Evolutionary conservation across 768 basidiomycete genomes (phyloP).

Genomic region (Xerocomellus amylosporus): DNA sequence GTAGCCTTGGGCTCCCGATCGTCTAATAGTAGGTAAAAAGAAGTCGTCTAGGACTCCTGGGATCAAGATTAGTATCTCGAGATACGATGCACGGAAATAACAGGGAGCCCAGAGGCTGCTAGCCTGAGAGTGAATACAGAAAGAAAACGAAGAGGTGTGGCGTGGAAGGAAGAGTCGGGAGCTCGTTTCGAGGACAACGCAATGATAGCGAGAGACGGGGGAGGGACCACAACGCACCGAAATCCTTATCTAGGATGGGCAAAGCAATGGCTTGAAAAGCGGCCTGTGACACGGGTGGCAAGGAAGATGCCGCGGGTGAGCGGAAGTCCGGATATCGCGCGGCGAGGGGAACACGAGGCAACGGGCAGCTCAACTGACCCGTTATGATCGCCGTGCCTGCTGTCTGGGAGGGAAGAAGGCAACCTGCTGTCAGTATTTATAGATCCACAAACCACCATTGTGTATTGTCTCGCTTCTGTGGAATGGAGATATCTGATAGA

Average conservation of each 20-base stretch:
- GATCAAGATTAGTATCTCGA: conserved; percentile 9
- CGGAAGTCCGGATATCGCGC: conserved; percentile 8
- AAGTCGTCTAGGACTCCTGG: conserved; percentile 8
- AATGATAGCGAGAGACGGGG: not conserved
- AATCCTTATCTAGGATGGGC: conserved; percentile 10
- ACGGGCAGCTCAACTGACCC: not conserved
- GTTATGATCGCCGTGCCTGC: conserved; percentile 3
- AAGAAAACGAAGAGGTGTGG: not conserved
- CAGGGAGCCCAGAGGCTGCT: not conserved
- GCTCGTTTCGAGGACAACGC: not conserved
- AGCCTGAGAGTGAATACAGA: not conserved
- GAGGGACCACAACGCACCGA: conserved; percentile 1
- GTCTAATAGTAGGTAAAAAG: not conserved
- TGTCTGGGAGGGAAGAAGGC: not conserved
- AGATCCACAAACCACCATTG: not conserved
- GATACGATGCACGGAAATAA: conserved; percentile 8
- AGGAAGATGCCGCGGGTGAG: not conserved
- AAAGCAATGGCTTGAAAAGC: conserved; percentile 1
- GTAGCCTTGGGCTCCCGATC: conserved; percentile 17
- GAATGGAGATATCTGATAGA: not conserved
- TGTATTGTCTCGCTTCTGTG: not conserved
- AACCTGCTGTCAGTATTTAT: not conserved
- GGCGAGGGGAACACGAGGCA: conserved; percentile 22
- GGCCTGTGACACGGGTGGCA: not conserved
- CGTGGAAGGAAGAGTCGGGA: not conserved